phyloP scores from a whole-genome alignment of 2,329 filamentous ascomycete species.

The Sarocladium oryzae region DNA sequence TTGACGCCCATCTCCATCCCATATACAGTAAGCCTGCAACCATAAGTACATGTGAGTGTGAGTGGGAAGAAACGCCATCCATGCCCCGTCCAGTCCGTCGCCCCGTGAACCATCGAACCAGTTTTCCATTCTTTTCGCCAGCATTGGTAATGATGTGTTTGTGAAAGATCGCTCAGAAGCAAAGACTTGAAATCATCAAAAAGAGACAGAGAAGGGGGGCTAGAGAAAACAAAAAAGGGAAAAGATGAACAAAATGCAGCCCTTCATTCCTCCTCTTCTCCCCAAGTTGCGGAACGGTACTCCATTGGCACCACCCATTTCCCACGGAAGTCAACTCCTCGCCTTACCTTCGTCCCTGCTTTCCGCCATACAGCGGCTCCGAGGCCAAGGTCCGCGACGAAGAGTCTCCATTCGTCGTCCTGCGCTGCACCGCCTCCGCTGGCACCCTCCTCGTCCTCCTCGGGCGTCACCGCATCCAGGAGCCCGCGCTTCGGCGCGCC shows the following conservation, averaged over 20 bases:
- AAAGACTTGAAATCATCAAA: too few relatives aligned
- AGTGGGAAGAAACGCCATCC: too few relatives aligned
- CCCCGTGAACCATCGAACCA: neutral
- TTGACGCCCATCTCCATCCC: too few relatives aligned
- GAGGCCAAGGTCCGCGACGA: slow-evolving; percentile 81
- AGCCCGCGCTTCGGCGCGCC: slow-evolving; percentile 83
- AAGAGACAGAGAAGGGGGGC: slow-evolving; percentile 12
- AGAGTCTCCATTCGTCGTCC: slow-evolving; percentile 68
- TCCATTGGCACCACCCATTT: slow-evolving; percentile 75
- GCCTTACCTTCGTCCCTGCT: slow-evolving; percentile 71
- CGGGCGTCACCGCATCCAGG: slow-evolving; percentile 61
- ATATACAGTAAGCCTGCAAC: too few relatives aligned
- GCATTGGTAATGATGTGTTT: neutral
- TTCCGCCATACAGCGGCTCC: slow-evolving; percentile 78
- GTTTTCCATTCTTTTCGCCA: slow-evolving; percentile 3
- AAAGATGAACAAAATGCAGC: neutral
- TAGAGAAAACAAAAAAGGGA: neutral
- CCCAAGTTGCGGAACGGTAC: slow-evolving; percentile 34
- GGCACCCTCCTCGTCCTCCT: slow-evolving; percentile 30
- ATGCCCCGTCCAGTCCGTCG: neutral
- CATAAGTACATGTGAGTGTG: too few relatives aligned
- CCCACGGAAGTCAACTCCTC: slow-evolving; percentile 82
- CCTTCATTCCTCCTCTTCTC: slow-evolving; percentile 18
- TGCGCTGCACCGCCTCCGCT: slow-evolving; percentile 24
- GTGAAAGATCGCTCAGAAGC: too few relatives aligned